Conservation (phyloP, 2,329 filamentous ascomycete species). For the Fusarium illudens region DNA sequence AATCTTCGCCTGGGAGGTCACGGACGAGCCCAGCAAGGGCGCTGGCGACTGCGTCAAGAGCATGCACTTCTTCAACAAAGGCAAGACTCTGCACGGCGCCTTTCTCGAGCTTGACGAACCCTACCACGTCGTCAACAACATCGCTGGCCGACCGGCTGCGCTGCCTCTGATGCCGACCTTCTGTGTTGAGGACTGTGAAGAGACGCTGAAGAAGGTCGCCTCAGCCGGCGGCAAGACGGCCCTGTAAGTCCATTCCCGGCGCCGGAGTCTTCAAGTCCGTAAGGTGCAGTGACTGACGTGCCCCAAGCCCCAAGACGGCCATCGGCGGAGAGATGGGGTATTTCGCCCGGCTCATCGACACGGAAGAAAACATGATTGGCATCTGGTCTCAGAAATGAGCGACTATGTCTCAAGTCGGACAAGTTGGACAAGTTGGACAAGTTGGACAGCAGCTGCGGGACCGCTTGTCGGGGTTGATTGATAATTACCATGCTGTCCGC, state of each 20-base stretch:
- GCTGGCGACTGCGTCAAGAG: slow-evolving; percentile 40
- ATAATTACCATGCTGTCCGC: neutral
- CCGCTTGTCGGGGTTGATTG: neutral
- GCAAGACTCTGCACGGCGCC: slow-evolving; percentile 46
- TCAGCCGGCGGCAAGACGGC: slow-evolving; percentile 46
- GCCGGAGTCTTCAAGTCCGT: slow-evolving; percentile 1
- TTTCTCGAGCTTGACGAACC: slow-evolving; percentile 47
- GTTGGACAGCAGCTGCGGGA: neutral
- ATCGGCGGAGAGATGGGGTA: slow-evolving; percentile 47
- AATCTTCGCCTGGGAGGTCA: slow-evolving; percentile 48
- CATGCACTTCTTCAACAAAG: slow-evolving; percentile 48
- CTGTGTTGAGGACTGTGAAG: slow-evolving; percentile 45
- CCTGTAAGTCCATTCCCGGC: slow-evolving; percentile 44
- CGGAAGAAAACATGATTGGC: slow-evolving; percentile 51
- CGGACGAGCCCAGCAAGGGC: slow-evolving; percentile 27
- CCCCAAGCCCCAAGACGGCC: slow-evolving; percentile 47
- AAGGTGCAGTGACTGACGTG: neutral
- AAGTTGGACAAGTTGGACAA: neutral
- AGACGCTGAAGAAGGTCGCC: slow-evolving; percentile 43
- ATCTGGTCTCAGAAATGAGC: slow-evolving; percentile 46
- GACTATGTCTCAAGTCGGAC: neutral
- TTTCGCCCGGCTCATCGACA: slow-evolving; percentile 49
- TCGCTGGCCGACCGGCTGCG: slow-evolving; percentile 35
- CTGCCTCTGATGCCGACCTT: slow-evolving; percentile 47
- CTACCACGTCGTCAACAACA: slow-evolving; percentile 41